Conservation (phyloP, 2,329 filamentous ascomycete species). For the Fusarium tricinctum region DNA sequence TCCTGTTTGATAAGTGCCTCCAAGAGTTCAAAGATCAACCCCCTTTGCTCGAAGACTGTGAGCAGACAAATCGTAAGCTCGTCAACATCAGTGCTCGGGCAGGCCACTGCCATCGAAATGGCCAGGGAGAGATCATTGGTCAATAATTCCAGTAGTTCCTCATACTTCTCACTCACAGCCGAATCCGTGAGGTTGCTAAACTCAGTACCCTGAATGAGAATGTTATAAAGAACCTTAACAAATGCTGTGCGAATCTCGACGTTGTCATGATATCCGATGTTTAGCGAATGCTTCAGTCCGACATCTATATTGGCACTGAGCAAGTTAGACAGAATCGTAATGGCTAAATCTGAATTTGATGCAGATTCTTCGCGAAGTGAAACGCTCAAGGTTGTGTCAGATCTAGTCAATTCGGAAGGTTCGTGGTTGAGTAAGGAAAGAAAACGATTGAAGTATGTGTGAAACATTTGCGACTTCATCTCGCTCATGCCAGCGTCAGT, state of each 20-base stretch:
- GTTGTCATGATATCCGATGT: conserved; percentile 79
- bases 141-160: conserved; percentile 74
- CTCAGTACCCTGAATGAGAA: conserved; percentile 78
- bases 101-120: conserved; percentile 74
- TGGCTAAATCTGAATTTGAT: conserved; percentile 73
- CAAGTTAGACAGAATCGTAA: conserved; percentile 77
- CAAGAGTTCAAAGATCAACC: conserved; percentile 72
- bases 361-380: conserved; percentile 66
- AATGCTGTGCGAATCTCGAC: conserved; percentile 78
- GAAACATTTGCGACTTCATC: conserved; percentile 78
- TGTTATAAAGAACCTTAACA: conserved; percentile 78
- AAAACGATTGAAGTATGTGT: conserved; percentile 79
- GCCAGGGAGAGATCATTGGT: conserved; percentile 74
- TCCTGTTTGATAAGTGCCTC: conserved; percentile 78
- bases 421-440: conserved; percentile 75
- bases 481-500: conserved; percentile 76
- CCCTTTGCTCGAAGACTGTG: conserved; percentile 78
- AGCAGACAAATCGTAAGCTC: conserved; percentile 76
- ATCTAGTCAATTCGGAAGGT: conserved; percentile 56
- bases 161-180: conserved; percentile 77
- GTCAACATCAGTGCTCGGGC: conserved; percentile 76
- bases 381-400: conserved; percentile 52
- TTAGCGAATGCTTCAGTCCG: conserved; percentile 76
- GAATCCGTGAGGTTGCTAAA: conserved; percentile 77
- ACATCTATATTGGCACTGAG: conserved; percentile 80